A percentile compares a stretch with the other conserved stretches of the same genome.
These are phyloP conservation scores for Cryptosporidium viatorum DNA, from an alignment of 169 alveolate genomes.

Conservation along the genomic window DNA sequence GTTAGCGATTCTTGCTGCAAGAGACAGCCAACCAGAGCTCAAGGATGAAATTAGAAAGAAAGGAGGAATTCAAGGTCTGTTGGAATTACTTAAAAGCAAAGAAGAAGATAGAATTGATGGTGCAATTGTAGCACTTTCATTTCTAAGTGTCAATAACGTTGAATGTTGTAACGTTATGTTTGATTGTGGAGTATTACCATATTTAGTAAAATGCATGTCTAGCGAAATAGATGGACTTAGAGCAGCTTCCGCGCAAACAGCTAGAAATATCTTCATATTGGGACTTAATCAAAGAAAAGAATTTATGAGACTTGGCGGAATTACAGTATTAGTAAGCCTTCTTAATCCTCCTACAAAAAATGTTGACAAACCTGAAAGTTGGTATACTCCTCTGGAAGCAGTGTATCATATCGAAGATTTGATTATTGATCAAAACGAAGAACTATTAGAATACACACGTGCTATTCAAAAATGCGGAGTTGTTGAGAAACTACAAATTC, in stretches of 20 bases:
- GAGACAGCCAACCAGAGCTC: slow-evolving; percentile 84
- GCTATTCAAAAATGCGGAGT: slow-evolving; percentile 86
- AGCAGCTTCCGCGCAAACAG: slow-evolving; percentile 92
- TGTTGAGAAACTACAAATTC: slow-evolving; percentile 81
- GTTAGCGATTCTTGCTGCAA: slow-evolving; percentile 91
- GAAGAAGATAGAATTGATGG: slow-evolving; percentile 90
- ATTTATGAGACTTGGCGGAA: slow-evolving; percentile 87
- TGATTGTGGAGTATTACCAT: slow-evolving; percentile 88
- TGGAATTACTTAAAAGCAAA: slow-evolving; percentile 82
- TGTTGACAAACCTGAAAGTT: slow-evolving; percentile 80
- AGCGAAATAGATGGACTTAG: slow-evolving; percentile 89
- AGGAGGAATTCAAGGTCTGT: slow-evolving; percentile 86
- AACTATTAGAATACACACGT: slow-evolving; percentile 83
- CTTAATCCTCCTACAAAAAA: slow-evolving; percentile 79
- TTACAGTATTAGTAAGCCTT: slow-evolving; percentile 81
- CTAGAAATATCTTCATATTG: slow-evolving; percentile 88
- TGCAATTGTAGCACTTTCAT: slow-evolving; percentile 91
- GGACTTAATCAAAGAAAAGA: slow-evolving; percentile 88
- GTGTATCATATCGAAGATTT: slow-evolving; percentile 90
- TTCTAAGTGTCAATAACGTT: slow-evolving; percentile 88
- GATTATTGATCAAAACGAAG: slow-evolving; percentile 86
- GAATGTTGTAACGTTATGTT: slow-evolving; percentile 88
- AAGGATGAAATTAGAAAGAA: slow-evolving; percentile 85
- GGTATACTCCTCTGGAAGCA: slow-evolving; percentile 90
- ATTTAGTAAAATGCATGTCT: slow-evolving; percentile 87